Evolutionary conservation across 352 stramenopile species (phyloP).

Genomic region (Globisporangium echinulatum): DNA sequence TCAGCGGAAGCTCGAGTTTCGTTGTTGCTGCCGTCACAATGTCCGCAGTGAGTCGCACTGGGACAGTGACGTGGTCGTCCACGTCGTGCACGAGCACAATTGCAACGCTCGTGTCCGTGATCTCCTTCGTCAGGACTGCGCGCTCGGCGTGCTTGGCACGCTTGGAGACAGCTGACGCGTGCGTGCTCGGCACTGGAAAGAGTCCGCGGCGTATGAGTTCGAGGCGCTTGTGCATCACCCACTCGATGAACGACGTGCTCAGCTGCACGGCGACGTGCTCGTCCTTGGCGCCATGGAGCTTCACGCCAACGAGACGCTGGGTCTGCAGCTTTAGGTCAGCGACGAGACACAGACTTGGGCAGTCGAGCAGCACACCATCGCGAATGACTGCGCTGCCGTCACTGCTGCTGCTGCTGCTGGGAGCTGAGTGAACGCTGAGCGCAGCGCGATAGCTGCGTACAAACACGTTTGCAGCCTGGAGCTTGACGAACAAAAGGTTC

Average conservation of each 20-base stretch:
- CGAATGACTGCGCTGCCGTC: neutral
- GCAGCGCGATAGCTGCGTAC: constrained; percentile 7
- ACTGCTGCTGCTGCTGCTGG: neutral
- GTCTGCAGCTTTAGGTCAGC: constrained; percentile 19
- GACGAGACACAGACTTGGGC: constrained; percentile 9
- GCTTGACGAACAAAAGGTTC: constrained; percentile 38
- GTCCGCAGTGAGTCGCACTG: constrained; percentile 1
- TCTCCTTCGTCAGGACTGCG: constrained; percentile 5
- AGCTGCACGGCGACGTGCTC: constrained; percentile 29
- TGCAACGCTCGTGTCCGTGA: constrained; percentile 5
- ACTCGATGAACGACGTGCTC: constrained; percentile 38
- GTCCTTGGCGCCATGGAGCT: constrained; percentile 19
- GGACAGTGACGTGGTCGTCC: neutral
- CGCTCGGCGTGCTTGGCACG: neutral
- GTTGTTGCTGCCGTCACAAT: neutral
- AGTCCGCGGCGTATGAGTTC: constrained; percentile 29
- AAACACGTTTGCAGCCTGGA: constrained; percentile 16
- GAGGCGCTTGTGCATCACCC: constrained; percentile 25
- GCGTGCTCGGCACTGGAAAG: neutral
- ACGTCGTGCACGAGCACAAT: constrained; percentile 10
- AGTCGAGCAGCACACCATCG: constrained; percentile 8
- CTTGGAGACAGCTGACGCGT: neutral
- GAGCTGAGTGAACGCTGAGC: neutral
- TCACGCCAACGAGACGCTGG: constrained; percentile 32
- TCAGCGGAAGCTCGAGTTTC: neutral